A percentile compares a stretch with the other conserved stretches of the same genome.
Evolutionary conservation across 2,329 filamentous ascomycete genomes (phyloP).

Genomic region (Paracamarosporium sp.): DNA sequence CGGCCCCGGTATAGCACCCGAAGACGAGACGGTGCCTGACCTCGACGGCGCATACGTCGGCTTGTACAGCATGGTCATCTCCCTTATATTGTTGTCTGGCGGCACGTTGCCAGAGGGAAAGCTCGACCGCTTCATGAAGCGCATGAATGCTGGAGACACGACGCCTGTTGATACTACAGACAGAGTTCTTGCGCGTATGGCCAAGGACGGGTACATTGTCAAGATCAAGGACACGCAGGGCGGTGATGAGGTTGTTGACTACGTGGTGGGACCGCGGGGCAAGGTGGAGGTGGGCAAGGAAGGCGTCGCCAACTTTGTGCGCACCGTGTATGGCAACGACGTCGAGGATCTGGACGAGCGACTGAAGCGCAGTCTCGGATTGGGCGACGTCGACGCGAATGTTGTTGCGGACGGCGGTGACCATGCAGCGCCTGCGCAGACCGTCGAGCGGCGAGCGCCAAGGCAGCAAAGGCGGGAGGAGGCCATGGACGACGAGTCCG

Average conservation of each 20-base stretch:
- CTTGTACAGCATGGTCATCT: conserved; percentile 80
- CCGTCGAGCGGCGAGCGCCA: background rate
- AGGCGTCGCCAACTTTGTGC: conserved; percentile 74
- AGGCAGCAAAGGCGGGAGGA: conserved; percentile 12
- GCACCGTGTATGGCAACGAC: conserved; percentile 58
- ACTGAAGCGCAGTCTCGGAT: conserved; percentile 41
- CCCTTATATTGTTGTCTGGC: conserved; percentile 76
- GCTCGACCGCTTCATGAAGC: conserved; percentile 74
- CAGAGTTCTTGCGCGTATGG: conserved; percentile 74
- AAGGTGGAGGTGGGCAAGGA: conserved; percentile 83
- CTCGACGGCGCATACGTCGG: conserved; percentile 82
- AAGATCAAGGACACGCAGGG: conserved; percentile 72
- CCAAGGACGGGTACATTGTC: conserved; percentile 83
- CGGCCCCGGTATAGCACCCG: conserved; percentile 70
- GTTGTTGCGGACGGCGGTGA: background rate
- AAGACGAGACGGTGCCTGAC: conserved; percentile 49
- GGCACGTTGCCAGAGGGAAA: conserved; percentile 78
- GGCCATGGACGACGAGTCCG: background rate
- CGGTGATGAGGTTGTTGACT: conserved; percentile 80
- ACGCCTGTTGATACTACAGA: conserved; percentile 79
- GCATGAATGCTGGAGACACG: conserved; percentile 77
- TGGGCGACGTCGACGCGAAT: conserved; percentile 20
- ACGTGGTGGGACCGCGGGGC: conserved; percentile 82
- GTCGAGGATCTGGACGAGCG: conserved; percentile 40
- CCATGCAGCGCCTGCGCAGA: background rate